phyloP scores from a whole-genome alignment of 331 rosid species.

The Malus hybrid region DNA sequence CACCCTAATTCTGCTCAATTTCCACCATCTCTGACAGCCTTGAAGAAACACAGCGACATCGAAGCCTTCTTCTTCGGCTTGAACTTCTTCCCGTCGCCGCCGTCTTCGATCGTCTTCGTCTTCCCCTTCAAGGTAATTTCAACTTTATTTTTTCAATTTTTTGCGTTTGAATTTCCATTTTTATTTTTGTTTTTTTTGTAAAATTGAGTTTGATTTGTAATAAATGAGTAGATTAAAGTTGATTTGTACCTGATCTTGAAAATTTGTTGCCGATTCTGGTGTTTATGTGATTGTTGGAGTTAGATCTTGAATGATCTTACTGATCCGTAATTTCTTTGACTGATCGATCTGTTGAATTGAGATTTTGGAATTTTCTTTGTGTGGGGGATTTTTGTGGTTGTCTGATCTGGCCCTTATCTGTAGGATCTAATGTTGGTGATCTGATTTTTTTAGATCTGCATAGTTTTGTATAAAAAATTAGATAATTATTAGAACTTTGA shows the following conservation, averaged over 20 bases:
- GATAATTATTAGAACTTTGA: neutral
- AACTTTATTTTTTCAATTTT: neutral
- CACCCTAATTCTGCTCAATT: constrained; percentile 1
- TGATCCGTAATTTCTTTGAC: neutral
- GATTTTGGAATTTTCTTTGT: neutral
- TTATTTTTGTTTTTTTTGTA: neutral
- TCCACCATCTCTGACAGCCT: neutral
- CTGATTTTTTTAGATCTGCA: constrained; percentile 2
- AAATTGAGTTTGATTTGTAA: neutral
- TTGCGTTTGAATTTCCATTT: neutral
- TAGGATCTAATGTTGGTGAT: neutral
- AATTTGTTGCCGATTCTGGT: neutral
- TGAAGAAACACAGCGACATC: neutral
- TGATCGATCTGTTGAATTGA: neutral
- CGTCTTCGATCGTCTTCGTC: neutral
- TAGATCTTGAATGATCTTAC: neutral
- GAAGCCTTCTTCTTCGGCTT: constrained; percentile 29
- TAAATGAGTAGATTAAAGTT: neutral
- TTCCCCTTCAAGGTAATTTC: constrained; percentile 11
- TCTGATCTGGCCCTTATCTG: neutral
- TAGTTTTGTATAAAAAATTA: neutral
- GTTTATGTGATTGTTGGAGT: neutral
- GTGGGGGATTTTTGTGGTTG: neutral
- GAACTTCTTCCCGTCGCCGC: neutral
- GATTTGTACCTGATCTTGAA: neutral